Conservation (phyloP, 2,329 filamentous ascomycete genomes). For the Pseudopyricularia cyperi region DNA sequence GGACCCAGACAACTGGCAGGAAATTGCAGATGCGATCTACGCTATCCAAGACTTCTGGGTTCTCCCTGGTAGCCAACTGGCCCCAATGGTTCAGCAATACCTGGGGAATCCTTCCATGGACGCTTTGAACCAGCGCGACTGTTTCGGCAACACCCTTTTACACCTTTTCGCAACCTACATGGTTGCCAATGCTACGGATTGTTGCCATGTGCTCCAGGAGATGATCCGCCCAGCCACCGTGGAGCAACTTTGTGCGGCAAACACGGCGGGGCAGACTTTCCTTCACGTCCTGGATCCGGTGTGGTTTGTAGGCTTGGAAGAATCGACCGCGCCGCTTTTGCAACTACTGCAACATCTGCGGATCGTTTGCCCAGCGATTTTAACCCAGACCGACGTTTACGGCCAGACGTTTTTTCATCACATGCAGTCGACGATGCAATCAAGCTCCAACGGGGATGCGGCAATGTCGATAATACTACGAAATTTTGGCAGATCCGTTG, state of each 20-base stretch:
- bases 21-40: conserved; percentile 14
- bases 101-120: conserved; percentile 8
- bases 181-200: conserved; percentile 3
- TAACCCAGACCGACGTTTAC: conserved; percentile 26
- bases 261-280: conserved; percentile 34
- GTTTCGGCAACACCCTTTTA: conserved; percentile 33
- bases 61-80: conserved; percentile 13
- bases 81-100: conserved; percentile 11
- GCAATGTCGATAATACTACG: conserved; percentile 20
- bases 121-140: conserved; percentile 20
- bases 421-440: conserved; percentile 16
- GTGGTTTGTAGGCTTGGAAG: conserved; percentile 18
- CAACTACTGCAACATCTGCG: conserved; percentile 16
- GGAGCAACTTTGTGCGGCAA: conserved; percentile 17
- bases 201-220: conserved; percentile 14
- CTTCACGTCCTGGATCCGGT: conserved; percentile 26
- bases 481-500: conserved; percentile 16
- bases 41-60: conserved; percentile 13
- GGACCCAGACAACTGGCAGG: conserved; percentile 13
- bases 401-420: conserved; percentile 40
- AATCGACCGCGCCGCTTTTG: conserved; percentile 11
- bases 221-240: conserved; percentile 11
- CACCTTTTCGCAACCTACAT: conserved; percentile 30
- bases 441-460: conserved; percentile 5
- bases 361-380: conserved; percentile 1